These are phyloP conservation scores for Acanthamoeba royreba DNA, from an alignment of 208 protist genomes.

Conservation along the genomic window DNA sequence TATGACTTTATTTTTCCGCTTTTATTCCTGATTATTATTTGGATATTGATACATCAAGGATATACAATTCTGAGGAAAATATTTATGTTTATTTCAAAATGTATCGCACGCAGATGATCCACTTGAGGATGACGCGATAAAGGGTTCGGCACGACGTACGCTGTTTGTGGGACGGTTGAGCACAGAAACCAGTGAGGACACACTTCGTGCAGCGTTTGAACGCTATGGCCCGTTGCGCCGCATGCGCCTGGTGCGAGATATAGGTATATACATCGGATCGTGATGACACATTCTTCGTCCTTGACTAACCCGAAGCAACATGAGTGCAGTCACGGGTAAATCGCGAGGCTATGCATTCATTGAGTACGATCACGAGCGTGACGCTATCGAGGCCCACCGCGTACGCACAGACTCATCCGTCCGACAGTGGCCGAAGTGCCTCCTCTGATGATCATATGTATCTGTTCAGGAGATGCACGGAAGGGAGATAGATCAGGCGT, in stretches of 20 bases:
- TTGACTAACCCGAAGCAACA: neutral
- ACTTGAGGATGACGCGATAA: neutral
- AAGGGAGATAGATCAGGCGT: neutral
- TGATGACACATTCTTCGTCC: neutral
- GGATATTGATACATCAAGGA: too few relatives aligned
- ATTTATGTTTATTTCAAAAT: neutral
- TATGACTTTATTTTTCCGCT: too few relatives aligned
- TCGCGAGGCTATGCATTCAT: conserved; percentile 53
- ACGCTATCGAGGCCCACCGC: neutral
- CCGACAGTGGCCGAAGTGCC: neutral
- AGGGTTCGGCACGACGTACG: neutral
- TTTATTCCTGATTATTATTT: too few relatives aligned
- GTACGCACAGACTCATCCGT: neutral
- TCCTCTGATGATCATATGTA: neutral
- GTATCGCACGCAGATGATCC: conserved; percentile 15
- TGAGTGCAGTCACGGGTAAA: conserved; percentile 53
- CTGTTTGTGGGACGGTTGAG: conserved; percentile 48
- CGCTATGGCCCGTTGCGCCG: neutral
- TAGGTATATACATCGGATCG: conserved; percentile 28
- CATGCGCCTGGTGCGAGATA: conserved; percentile 45
- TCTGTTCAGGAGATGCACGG: neutral
- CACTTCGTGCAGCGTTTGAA: neutral
- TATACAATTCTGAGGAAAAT: neutral
- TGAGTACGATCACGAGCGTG: conserved; percentile 44
- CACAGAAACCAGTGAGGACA: conserved; percentile 34